phyloP scores from a whole-genome alignment of 306 rosid species.

The Cucurbita pepo region DNA sequence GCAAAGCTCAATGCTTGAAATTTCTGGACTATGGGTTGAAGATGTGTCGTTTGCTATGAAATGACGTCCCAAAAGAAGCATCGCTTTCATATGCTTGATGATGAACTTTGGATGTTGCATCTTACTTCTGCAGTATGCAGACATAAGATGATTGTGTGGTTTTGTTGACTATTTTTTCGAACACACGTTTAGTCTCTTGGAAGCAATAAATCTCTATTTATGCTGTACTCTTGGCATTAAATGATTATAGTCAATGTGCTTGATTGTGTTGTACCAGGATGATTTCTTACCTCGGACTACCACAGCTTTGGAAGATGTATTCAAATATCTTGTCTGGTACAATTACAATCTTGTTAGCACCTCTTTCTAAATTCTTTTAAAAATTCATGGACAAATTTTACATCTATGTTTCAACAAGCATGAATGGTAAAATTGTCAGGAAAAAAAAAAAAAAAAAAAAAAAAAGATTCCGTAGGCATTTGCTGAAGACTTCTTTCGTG shows the following conservation, averaged over 20 bases:
- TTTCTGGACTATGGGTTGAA: not conserved
- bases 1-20: not conserved
- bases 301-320: slow-evolving; percentile 48
- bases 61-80: not conserved
- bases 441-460: not conserved
- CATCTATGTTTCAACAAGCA: not conserved
- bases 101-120: not conserved
- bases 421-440: not conserved
- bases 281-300: slow-evolving; percentile 92
- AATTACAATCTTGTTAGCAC: slow-evolving; percentile 7
- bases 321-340: slow-evolving; percentile 81
- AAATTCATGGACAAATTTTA: slow-evolving; percentile 1
- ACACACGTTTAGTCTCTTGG: not conserved
- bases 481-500: not conserved
- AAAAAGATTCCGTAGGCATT: too few relatives aligned
- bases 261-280: slow-evolving; percentile 39
- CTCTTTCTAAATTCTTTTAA: not conserved
- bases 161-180: not conserved
- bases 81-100: not conserved
- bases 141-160: not conserved
- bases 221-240: not conserved
- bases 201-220: not conserved
- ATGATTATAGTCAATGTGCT: not conserved
- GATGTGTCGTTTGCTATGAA: not conserved
- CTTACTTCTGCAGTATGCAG: not conserved